Conservation (phyloP, 352 stramenopile genomes). For the Globisporangium megalacanthum region DNA sequence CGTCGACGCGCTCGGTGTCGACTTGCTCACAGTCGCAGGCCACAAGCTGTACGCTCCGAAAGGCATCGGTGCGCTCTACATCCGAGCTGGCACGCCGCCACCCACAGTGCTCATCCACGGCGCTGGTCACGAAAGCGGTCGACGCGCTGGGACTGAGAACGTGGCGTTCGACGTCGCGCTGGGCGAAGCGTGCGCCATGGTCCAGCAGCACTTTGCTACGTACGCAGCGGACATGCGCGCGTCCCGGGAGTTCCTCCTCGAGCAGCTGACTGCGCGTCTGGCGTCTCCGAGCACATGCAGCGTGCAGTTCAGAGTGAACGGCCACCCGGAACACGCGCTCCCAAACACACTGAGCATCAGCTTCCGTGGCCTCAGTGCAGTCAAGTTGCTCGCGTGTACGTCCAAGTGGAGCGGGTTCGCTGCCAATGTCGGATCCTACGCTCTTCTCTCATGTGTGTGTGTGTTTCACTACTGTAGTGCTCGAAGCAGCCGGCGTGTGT, state of each 20-base stretch:
- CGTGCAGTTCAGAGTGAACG: constrained; percentile 79
- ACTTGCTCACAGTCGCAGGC: constrained; percentile 95
- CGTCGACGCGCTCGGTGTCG: constrained; percentile 79
- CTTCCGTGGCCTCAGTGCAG: constrained; percentile 82
- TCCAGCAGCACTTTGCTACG: constrained; percentile 62
- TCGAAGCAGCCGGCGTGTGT: constrained; percentile 82
- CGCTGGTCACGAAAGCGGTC: constrained; percentile 89
- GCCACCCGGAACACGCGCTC: constrained; percentile 74
- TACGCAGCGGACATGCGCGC: constrained; percentile 70
- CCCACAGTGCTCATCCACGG: constrained; percentile 86
- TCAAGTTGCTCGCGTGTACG: constrained; percentile 77
- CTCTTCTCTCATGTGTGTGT: background rate
- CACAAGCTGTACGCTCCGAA: constrained; percentile 99
- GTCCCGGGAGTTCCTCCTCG: constrained; percentile 44
- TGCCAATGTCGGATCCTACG: background rate
- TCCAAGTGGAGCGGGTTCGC: background rate
- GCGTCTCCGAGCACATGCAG: constrained; percentile 17
- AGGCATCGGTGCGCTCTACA: constrained; percentile 77
- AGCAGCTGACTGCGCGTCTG: constrained; percentile 47
- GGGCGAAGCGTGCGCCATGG: constrained; percentile 74
- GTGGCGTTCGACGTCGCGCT: constrained; percentile 93
- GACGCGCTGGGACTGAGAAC: constrained; percentile 95
- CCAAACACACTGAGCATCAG: constrained; percentile 97
- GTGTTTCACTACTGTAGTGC: constrained; percentile 32
- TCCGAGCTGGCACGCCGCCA: constrained; percentile 33